Evolutionary conservation across 2,329 filamentous ascomycete genomes (phyloP), one percentile per base, ranked within the genome.

Genomic region (Aspergillus fumigatus): DNA sequence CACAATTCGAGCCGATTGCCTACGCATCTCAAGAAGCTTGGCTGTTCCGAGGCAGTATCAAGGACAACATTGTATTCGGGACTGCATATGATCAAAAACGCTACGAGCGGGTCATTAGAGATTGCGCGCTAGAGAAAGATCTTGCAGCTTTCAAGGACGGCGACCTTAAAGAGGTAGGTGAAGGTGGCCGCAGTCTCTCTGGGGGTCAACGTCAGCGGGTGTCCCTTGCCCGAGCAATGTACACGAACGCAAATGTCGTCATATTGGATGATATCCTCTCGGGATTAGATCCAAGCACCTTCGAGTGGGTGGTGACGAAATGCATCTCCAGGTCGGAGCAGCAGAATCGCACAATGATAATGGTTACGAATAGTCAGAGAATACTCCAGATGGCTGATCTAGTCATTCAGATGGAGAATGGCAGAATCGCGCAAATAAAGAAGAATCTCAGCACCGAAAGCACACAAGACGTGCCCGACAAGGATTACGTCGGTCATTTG

Each of bases 11-110:
- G 32, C 57, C 57, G 11, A 52, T 59, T 21, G 53, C 48, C 0
- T 84, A 80, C 64, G 79, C 80, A 11, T 81, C 82, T 1, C 85
- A 87, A 62, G 80, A 82, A 0, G 82, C 84, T 0, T 87, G 84
- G 84, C 71, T 87, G 3, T 83, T 87, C 66, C 84, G 81, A 68
- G 85, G 84, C 76, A 85, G 79, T 7, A 84, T 87, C 52, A 78
- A 80, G 3, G 82, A 87, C 11, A 87, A 87, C 62, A 87, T 87
- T n/a, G 66, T 86, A 3, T 87, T 87, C 58, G 82, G 82, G 6
- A 78, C 74, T 40, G 76, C 79, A 40, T 82, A 80, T 48, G 81
- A 87, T 55, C 70, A 75, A 4, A 61, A 65, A 6, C 74, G 83
- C 35, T 89, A 88, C 66, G 75, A 80, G 17, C 77, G 80, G 51